These are phyloP conservation scores for Aureobasidium sp. DNA, from an alignment of 2,329 filamentous ascomycete species.

Conservation along the genomic window DNA sequence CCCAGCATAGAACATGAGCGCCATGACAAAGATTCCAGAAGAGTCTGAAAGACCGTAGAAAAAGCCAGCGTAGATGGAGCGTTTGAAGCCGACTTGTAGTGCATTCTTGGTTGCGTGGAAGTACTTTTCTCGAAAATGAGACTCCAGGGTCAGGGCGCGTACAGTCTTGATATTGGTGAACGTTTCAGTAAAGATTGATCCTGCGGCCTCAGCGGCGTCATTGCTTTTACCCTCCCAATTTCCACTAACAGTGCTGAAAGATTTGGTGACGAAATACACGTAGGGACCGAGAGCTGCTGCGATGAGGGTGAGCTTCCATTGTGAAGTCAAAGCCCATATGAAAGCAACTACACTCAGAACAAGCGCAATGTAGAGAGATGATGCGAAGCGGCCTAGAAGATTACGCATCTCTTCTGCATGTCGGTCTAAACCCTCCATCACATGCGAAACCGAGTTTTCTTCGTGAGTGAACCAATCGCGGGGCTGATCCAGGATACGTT, in stretches of 20 bases:
- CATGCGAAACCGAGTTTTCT: slow-evolving; percentile 54
- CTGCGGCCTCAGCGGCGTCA: slow-evolving; percentile 52
- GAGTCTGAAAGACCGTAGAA: slow-evolving; percentile 75
- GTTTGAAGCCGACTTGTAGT: slow-evolving; percentile 55
- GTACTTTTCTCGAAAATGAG: slow-evolving; percentile 62
- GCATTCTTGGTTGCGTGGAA: slow-evolving; percentile 43
- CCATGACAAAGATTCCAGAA: slow-evolving; percentile 63
- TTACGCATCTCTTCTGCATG: slow-evolving; percentile 84
- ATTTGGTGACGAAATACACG: slow-evolving; percentile 58
- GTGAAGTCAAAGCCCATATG: slow-evolving; percentile 64
- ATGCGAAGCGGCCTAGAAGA: slow-evolving; percentile 69
- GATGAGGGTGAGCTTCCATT: slow-evolving; percentile 77
- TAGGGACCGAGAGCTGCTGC: slow-evolving; percentile 62
- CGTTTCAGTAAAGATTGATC: slow-evolving; percentile 63
- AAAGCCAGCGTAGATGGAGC: slow-evolving; percentile 60
- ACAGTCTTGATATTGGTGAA: slow-evolving; percentile 76
- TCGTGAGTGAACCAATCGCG: slow-evolving; percentile 70
- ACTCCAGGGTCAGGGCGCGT: slow-evolving; percentile 65
- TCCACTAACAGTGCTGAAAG: slow-evolving; percentile 58
- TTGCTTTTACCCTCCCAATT: slow-evolving; percentile 68
- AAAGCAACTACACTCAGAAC: slow-evolving; percentile 64
- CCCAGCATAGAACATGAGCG: slow-evolving; percentile 79
- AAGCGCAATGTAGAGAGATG: slow-evolving; percentile 58
- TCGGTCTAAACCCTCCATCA: slow-evolving; percentile 68
- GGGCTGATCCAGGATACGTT: slow-evolving; percentile 66